Evolutionary conservation across 371 early-diverging fungal species (phyloP).

Genomic region (Lichtheimia hyalospora): DNA sequence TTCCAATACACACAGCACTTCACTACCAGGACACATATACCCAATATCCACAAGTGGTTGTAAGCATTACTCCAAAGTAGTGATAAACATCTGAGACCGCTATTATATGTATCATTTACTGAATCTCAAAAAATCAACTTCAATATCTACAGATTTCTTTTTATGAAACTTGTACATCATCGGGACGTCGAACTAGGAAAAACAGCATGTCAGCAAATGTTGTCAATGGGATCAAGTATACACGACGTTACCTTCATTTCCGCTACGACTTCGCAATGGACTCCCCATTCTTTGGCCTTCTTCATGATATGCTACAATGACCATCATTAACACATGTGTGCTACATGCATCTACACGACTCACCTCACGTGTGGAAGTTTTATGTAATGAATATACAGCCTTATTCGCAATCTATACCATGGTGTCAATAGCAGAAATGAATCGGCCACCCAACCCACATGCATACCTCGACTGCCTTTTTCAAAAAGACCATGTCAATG

Average conservation of each 20-base stretch:
- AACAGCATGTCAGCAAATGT: background rate
- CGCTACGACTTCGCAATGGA: constrained; percentile 72
- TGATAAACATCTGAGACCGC: too few relatives aligned
- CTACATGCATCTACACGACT: background rate
- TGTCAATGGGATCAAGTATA: background rate
- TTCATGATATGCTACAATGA: constrained; percentile 59
- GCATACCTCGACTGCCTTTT: constrained; percentile 65
- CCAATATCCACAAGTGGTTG: too few relatives aligned
- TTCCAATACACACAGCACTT: too few relatives aligned
- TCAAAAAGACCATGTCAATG: constrained; percentile 76
- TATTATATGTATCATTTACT: constrained; percentile 30
- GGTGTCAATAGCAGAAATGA: background rate
- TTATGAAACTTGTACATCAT: constrained; percentile 88
- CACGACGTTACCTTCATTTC: constrained; percentile 57
- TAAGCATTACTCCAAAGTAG: too few relatives aligned
- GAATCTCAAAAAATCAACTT: constrained; percentile 77
- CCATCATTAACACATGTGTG: too few relatives aligned
- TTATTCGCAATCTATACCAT: constrained; percentile 35
- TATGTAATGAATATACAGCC: constrained; percentile 83
- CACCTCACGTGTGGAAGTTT: constrained; percentile 78
- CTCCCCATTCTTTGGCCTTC: constrained; percentile 78
- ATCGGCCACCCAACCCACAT: background rate
- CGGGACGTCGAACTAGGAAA: constrained; percentile 72
- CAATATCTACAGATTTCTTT: constrained; percentile 74
- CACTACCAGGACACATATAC: too few relatives aligned